Base-by-base conservation (phyloP, 768 basidiomycete genomes). In the Tulasnella calospora region DNA sequence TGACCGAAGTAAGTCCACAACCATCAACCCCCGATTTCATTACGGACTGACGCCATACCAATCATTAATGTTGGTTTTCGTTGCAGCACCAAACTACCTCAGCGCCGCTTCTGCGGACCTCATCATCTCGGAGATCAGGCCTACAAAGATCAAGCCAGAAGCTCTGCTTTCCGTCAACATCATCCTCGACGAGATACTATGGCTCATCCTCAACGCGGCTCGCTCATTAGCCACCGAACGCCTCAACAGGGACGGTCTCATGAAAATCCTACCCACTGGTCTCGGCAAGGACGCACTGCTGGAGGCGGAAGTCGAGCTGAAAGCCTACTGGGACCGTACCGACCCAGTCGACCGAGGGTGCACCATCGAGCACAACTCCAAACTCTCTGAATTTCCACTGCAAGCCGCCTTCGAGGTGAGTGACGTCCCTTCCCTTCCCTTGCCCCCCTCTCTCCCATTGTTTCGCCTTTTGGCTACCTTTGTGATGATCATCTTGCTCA, bases 221-320 rank as follows among this genome's bases (percentile, higher is more conserved):
- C 87, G 89, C 80, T 92, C 93, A 41, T 86, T 96, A 69, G 85
- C 89, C 35, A 93, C 94, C 9, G 89, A 94, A 79, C 90, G 89
- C 79, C 87, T 96, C 78, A 91, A 93, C 81, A 87, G 89, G 1
- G 77, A 78, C 41, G 91, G 91, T 78, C 85, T 95, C 51, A 87
- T 93, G 79, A 90, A 88, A 82, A 86, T 93, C 55, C 85, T 95
- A 38, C 92, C 94, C 10, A 94, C 92, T 7, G 87, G 90, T 73
- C 87, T 98, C 69, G 96, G 95, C 71, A 95, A 98, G 85, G 94
- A 96, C 83, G 95, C 95, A 3, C 86, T 97, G 23, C 86, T 96
- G 72, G 96, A 98, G 85, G 96, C 96, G 0, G 96, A 98, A 83
- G 87, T 98, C 61, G 96, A 98, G 83, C 84, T 98, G 70, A 88